Percentiles rank a stretch among this genome's conserved stretches.
Conservation (phyloP, 2,329 filamentous ascomycete genomes). For the Scopulariopsis brevicaulis region DNA sequence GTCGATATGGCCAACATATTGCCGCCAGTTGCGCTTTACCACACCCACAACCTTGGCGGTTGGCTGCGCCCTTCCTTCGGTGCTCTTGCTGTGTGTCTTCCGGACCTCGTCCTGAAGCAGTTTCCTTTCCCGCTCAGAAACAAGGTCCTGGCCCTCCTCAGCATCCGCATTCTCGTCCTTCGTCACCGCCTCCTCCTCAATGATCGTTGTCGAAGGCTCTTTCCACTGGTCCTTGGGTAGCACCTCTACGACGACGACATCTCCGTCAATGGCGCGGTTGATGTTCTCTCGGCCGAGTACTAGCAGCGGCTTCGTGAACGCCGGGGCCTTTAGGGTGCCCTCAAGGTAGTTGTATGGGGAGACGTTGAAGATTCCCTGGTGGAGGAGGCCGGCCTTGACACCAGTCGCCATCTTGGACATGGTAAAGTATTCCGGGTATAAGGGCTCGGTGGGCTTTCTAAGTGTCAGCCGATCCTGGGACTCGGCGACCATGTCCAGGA, state of each 20-base stretch:
- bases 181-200: constrained; percentile 86
- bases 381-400: constrained; percentile 74
- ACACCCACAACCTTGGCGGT: constrained; percentile 88
- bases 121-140: constrained; percentile 78
- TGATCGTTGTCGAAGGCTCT: constrained; percentile 84
- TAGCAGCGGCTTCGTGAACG: constrained; percentile 81
- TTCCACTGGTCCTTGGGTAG: constrained; percentile 96
- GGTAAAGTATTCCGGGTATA: constrained; percentile 84
- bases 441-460: constrained; percentile 52
- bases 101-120: constrained; percentile 88
- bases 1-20: constrained; percentile 95
- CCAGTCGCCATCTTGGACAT: constrained; percentile 92
- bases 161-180: constrained; percentile 88
- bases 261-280: constrained; percentile 85
- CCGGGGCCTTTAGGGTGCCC: constrained; percentile 77
- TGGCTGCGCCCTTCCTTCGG: constrained; percentile 72
- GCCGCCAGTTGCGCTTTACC: constrained; percentile 92
- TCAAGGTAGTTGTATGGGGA: constrained; percentile 98
- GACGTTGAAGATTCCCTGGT: constrained; percentile 92
- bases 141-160: constrained; percentile 63
- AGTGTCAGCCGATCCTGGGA: constrained; percentile 56
- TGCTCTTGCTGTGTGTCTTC: constrained; percentile 64
- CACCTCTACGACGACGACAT: constrained; percentile 86
- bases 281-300: constrained; percentile 91
- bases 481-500: constrained; percentile 90